phyloP scores from a whole-genome alignment of 768 basidiomycete species.

The Leucocoprinus leucothites region DNA sequence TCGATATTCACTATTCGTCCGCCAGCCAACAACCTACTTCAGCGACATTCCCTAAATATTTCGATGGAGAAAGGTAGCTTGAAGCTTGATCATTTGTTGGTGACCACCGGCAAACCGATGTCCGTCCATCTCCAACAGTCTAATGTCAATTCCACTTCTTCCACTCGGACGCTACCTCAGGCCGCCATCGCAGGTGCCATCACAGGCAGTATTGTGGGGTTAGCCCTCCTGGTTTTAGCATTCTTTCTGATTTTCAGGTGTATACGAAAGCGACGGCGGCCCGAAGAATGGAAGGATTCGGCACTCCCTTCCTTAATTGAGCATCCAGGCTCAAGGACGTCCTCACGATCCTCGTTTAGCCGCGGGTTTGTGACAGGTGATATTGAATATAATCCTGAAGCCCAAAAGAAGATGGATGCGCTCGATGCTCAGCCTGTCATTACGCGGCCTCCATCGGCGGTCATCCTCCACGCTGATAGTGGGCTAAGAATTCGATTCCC shows the following conservation, averaged over 20 bases:
- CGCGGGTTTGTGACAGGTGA: slow-evolving; percentile 10
- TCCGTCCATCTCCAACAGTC: background rate
- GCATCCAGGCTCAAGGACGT: background rate
- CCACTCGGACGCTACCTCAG: background rate
- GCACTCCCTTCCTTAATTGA: background rate
- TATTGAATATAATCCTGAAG: slow-evolving; percentile 9
- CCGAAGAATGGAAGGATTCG: slow-evolving; percentile 5
- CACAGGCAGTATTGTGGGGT: background rate
- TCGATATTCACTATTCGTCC: background rate
- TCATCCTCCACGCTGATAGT: slow-evolving; percentile 7
- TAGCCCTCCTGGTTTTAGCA: background rate
- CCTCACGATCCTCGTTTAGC: slow-evolving; percentile 8
- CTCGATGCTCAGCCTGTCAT: background rate
- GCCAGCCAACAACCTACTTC: background rate
- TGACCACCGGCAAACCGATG: background rate
- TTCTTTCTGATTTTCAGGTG: background rate
- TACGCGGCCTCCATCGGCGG: background rate
- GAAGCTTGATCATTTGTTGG: background rate
- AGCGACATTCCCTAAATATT: background rate
- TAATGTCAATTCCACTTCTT: background rate
- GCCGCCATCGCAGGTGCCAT: background rate
- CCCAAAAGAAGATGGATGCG: slow-evolving; percentile 6
- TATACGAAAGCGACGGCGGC: background rate
- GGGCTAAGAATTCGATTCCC: background rate
- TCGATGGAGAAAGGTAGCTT: background rate